Evolutionary conservation across 805 yeast genomes (phyloP), one percentile per base, ranked within the genome.

Genomic region (baker's yeast (Saccharomyces cerevisiae)): DNA sequence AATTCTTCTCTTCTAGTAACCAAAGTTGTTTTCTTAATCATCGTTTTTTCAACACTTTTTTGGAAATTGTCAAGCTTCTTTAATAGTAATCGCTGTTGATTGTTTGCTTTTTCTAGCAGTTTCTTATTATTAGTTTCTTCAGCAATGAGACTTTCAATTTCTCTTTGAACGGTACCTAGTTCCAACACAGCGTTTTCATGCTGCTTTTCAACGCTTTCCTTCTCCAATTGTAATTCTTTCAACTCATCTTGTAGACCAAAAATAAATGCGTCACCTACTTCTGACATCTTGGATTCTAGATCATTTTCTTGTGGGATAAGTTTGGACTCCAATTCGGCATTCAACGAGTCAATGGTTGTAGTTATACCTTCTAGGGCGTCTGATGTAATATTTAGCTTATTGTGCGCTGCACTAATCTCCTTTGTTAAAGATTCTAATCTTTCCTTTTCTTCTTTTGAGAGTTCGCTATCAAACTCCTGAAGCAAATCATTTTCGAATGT

Each of bases 1-100:
- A 88, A 69, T 59, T 87, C 95, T 50, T 85, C 88, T 55, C 87
- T 78, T 58, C 96, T 78, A 47, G 76, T 72, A 3, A 73, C 65
- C 50, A 89, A 70, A 4, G 84, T 65, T 1, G 86, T 75, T 58
- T 83, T 87, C 62, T 80, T 84, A 22, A 86, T 78, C 59, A 86
- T 71, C 6, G 76, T 74, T 54, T 79, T 83, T 62, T 89, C 96
- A 0, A 85, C 77, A n/a, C 65, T 70, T 57, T 83, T 84, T 54
- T 85, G 82, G 52, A 76, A 79, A 47, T 75, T 76, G 51, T 85
- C 89, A 28, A 90, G 70, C 54, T 79, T 78, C 52, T 76, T 78
- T 43, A 85, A 66, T 1, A 81, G 65, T 17, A 74, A 65, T 1
- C 78, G 70, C 63, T 87, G 96, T 47, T 78, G 78, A 2, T 79